Base-by-base conservation (phyloP, 306 rosid genomes). In the Medicago lupulina region DNA sequence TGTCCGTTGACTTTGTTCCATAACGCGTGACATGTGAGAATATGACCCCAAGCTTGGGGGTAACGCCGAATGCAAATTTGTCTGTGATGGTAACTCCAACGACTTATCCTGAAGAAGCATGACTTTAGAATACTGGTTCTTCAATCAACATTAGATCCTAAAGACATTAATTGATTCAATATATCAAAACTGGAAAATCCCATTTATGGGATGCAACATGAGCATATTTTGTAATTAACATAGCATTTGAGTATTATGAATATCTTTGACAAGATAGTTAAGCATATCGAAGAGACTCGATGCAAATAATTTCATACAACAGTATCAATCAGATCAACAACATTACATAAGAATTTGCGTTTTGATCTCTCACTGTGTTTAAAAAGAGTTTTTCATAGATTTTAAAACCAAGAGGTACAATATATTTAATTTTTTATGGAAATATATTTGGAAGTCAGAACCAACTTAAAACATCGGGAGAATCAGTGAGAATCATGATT, bases 81-180 rank as follows among this genome's bases (percentile, higher is more conserved):
- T 49, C 81, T 89, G 91, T 16, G 84, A 88, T 66, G 93, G 76
- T 61, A 88, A 88, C 82, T 92, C 90, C 84, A 80, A 70, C 49
- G 89, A 86, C 85, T 92, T 95, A 89, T 92, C 99, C 99, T 95
- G 93, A 92, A 89, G 87, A 90, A 89, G 86, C 85, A 85, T 71
- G 85, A 86, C 88, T 88, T 92, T 89, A 87, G 91, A 90, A 82
- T 84, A 88, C 84, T 73, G 87, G 90, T 87, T 90, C 89, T 81
- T 88, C 90, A 83, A 85, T 83, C 89, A 87, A 91, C 83, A 88
- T 81, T 81, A 88, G 86, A 89, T 86, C 88, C 88, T 76, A 88
- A 85, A 86, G 88, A 87, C 80, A 81, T 84, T 74, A 79, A 70
- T 82, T 79, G 61, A 74, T 82, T 82, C 83, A 79, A 86, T 78